A percentile compares a stretch with the other conserved stretches of the same genome.
Conservation (phyloP, 1,284 basidiomycete genomes). For the Megacollybia platyphylla region DNA sequence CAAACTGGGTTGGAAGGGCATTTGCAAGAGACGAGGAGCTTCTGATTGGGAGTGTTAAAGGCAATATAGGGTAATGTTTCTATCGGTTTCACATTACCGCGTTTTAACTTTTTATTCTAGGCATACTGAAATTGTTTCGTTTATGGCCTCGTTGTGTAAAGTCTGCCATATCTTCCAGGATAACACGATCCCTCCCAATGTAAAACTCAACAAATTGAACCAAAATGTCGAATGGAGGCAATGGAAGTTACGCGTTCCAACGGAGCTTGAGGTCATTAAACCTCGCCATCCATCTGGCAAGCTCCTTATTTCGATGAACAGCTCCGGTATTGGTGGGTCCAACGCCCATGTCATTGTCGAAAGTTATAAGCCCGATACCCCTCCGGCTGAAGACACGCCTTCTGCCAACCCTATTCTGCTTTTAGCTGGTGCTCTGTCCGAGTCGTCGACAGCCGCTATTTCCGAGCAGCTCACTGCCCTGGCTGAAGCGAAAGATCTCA, state of each 20-base stretch:
- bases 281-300: conserved; percentile 7
- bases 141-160: conserved; percentile 26
- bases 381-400: no score
- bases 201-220: conserved; percentile 21
- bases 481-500: no score
- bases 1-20: conserved; percentile 23
- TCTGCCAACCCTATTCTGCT: no score
- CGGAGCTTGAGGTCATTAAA: conserved; percentile 5
- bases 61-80: conserved; percentile 21
- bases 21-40: conserved; percentile 11
- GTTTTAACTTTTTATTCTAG: no score
- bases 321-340: conserved; percentile 21
- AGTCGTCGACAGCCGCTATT: no score
- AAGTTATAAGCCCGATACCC: no score
- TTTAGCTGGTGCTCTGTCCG: no score
- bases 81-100: no score
- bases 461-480: no score
- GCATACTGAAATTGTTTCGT: conserved; percentile 26
- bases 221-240: conserved; percentile 24
- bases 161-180: conserved; percentile 22
- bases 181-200: conserved; percentile 23
- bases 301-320: conserved; percentile 16
- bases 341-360: conserved; percentile 19
- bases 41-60: conserved; percentile 23
- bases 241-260: conserved; percentile 11